Evolutionary conservation across 2,329 filamentous ascomycete species (phyloP), one percentile per base, ranked within the genome.

Genomic region (Hypomyces perniciosus): DNA sequence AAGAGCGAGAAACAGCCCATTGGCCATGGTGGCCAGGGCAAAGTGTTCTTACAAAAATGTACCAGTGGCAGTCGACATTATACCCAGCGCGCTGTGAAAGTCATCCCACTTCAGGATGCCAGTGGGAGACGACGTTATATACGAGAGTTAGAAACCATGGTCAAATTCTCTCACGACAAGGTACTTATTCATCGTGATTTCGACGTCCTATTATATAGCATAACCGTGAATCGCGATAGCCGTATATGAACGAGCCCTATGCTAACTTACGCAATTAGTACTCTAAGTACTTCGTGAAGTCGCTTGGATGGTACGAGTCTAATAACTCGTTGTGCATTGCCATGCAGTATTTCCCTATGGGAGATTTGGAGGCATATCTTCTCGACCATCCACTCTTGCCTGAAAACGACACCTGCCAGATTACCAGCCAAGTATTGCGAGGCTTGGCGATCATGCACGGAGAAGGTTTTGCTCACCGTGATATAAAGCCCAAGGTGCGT

Each of bases 321-420:
- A 26, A 43, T 3, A 39, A 51, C 1, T 51, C 34, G 6, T 42
- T 62, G 3, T 59, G 49, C 42, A 61, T 64, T 34, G 54, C 58
- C 8, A 63, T 62, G 61, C 59, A 63, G 44, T 61, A 59, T 44
- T 44, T 57, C 28, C 55, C 56, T 10, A 27, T 48, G 5, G 61
- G 61, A 0, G 59, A 62, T 28, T 47, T 64, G 13, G 44, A 55
- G 34, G 44, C 38, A 1, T 55, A 62, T 38, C 46, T 62, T 8
- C 7, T 9, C 13, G 37, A 52, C 1, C 8, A 28, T 26, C 29
- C 41, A 13, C 49, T 41, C 6, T 39, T 63, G 4, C 20, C 54
- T 10, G 58, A 61, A 34, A 38, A 45, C 6, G 50, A 62, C 20
- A 54, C 43, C 3, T 48, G 54, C 10, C 43, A 56, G 8, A 54